A percentile compares a stretch with the other conserved stretches of the same genome.
Evolutionary conservation across 371 early-diverging fungal genomes (phyloP).

Genomic region (Zancudomyces culisetae): DNA sequence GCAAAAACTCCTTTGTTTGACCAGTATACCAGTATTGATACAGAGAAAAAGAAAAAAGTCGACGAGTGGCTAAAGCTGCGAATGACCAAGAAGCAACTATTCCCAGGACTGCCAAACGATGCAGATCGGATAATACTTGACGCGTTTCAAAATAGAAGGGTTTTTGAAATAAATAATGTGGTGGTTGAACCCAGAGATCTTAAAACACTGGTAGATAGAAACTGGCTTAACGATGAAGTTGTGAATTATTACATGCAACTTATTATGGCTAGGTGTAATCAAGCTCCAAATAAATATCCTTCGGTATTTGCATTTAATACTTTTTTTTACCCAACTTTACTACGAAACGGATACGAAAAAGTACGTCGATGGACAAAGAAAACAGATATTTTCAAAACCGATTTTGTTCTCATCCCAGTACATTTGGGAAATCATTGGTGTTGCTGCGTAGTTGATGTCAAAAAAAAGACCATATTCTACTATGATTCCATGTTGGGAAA

Average conservation of each 20-base stretch:
- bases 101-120: not conserved
- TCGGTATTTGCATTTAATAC: slow-evolving; percentile 67
- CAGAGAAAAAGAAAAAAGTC: not conserved
- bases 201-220: slow-evolving; percentile 40
- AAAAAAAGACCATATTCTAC: slow-evolving; percentile 41
- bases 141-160: not conserved
- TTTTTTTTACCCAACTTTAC: slow-evolving; percentile 62
- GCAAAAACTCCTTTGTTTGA: not conserved
- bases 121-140: not conserved
- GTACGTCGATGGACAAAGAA: slow-evolving; percentile 73
- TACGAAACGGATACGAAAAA: slow-evolving; percentile 44
- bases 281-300: slow-evolving; percentile 24
- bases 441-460: slow-evolving; percentile 56
- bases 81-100: not conserved
- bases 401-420: slow-evolving; percentile 69
- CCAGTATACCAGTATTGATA: not conserved
- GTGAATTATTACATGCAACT: slow-evolving; percentile 79
- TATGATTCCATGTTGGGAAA: slow-evolving; percentile 70
- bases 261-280: slow-evolving; percentile 44
- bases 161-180: slow-evolving; percentile 1
- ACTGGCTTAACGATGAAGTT: slow-evolving; percentile 87
- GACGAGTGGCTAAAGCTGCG: not conserved
- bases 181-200: slow-evolving; percentile 28
- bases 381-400: slow-evolving; percentile 59
- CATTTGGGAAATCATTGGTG: slow-evolving; percentile 85